Percentiles rank a stretch among this genome's conserved stretches.
Evolutionary conservation across 805 yeast species (phyloP).

Genomic region (Lipomyces sp.): DNA sequence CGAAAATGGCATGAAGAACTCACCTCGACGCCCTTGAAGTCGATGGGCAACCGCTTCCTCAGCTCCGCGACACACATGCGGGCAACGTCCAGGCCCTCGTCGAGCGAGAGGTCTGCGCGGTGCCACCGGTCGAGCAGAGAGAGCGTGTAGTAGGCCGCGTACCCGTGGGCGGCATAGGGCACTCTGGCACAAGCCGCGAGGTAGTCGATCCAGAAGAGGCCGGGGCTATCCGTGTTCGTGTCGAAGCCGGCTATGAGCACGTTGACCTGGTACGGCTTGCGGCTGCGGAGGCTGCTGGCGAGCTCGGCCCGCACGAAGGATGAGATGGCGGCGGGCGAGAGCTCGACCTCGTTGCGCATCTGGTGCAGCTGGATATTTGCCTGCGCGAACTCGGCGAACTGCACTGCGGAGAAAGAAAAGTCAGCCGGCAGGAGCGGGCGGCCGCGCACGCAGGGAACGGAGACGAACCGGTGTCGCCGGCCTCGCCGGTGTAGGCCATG

Average conservation of each 20-base stretch:
- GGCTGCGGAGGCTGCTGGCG: slow-evolving; percentile 84
- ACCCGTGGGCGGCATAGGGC: slow-evolving; percentile 98
- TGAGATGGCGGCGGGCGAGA: slow-evolving; percentile 82
- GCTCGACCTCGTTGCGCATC: slow-evolving; percentile 78
- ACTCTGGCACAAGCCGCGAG: slow-evolving; percentile 85
- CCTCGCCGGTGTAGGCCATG: slow-evolving; percentile 90
- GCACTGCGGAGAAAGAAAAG: slow-evolving; percentile 11
- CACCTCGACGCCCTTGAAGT: slow-evolving; percentile 77
- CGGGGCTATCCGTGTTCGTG: slow-evolving; percentile 53
- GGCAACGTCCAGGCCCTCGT: slow-evolving; percentile 75
- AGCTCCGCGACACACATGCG: slow-evolving; percentile 74
- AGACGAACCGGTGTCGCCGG: slow-evolving; percentile 74
- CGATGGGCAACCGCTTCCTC: slow-evolving; percentile 82
- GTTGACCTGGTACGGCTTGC: slow-evolving; percentile 93
- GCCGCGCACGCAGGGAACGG: too few relatives aligned
- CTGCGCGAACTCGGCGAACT: slow-evolving; percentile 90
- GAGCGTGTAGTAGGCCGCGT: slow-evolving; percentile 93
- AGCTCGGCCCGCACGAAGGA: slow-evolving; percentile 83
- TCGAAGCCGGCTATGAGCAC: slow-evolving; percentile 86
- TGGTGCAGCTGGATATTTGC: slow-evolving; percentile 87
- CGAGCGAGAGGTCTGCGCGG: slow-evolving; percentile 65
- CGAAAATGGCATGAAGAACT: slow-evolving; percentile 19
- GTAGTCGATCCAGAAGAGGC: slow-evolving; percentile 86
- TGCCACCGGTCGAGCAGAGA: slow-evolving; percentile 90
- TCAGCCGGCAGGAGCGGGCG: too few relatives aligned